Percentiles rank a stretch among this genome's conserved stretches.
Conservation (phyloP, 2,329 filamentous ascomycete species). For the Colletotrichum sp. region DNA sequence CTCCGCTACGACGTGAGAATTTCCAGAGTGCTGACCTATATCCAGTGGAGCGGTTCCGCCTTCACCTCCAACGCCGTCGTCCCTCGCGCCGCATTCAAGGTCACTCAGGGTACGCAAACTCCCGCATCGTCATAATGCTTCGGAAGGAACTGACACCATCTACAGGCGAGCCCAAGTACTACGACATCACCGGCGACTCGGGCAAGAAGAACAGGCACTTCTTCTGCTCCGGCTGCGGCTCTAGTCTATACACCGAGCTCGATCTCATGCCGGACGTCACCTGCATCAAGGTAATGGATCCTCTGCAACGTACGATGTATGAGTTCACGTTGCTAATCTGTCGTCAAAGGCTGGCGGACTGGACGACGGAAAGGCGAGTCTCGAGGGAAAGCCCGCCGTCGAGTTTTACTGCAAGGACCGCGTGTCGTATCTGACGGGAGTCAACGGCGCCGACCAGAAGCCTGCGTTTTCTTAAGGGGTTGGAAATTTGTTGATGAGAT, state of each 20-base stretch:
- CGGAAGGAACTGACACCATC: background rate
- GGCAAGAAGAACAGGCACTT: constrained; percentile 62
- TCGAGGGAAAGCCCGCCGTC: constrained; percentile 47
- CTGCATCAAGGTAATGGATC: constrained; percentile 44
- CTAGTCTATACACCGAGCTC: constrained; percentile 54
- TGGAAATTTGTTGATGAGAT: background rate
- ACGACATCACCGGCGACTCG: constrained; percentile 49
- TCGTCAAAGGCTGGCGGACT: constrained; percentile 46
- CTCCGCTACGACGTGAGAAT: too few species aligned
- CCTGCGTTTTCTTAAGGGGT: background rate
- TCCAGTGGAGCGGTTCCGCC: constrained; percentile 54
- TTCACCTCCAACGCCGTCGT: constrained; percentile 61
- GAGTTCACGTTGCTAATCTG: background rate
- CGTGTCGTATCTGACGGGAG: constrained; percentile 43
- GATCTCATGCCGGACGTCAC: constrained; percentile 57
- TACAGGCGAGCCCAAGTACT: constrained; percentile 50
- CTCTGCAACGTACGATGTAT: too few species aligned
- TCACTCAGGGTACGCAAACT: constrained; percentile 48
- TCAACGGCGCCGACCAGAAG: constrained; percentile 54
- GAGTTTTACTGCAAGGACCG: constrained; percentile 60
- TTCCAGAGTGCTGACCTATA: background rate
- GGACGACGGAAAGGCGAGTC: constrained; percentile 50
- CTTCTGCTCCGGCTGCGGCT: constrained; percentile 59
- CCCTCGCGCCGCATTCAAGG: constrained; percentile 47
- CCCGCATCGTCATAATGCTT: fast-evolving